phyloP scores from a whole-genome alignment of 2,329 filamentous ascomycete genomes.

The Ilyonectria robusta region DNA sequence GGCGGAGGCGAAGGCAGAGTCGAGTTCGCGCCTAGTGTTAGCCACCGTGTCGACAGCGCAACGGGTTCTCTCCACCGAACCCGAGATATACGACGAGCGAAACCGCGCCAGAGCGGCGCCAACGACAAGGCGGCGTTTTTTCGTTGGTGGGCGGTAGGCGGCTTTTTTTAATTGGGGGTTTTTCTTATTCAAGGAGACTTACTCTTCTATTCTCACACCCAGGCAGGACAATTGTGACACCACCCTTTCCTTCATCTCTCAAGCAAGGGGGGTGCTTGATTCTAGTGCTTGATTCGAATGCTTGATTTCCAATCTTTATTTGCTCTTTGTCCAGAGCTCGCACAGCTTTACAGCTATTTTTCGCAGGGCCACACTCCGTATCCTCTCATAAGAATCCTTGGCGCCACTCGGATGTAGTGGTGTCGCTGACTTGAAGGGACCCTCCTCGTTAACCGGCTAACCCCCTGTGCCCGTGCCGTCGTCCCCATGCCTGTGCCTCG shows the following conservation, averaged over 20 bases:
- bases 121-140: slow-evolving; percentile 21
- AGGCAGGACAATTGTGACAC: background rate
- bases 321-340: slow-evolving; percentile 1
- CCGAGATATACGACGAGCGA: slow-evolving; percentile 46
- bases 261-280: background rate
- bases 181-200: slow-evolving; percentile 1
- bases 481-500: slow-evolving; percentile 7
- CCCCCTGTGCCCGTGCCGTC: background rate
- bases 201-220: background rate
- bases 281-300: background rate
- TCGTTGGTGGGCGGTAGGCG: slow-evolving; percentile 1
- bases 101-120: slow-evolving; percentile 20
- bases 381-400: slow-evolving; percentile 17
- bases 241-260: background rate
- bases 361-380: background rate
- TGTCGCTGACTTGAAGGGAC: slow-evolving; percentile 10
- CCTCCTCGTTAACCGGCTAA: background rate
- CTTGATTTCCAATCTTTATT: background rate
- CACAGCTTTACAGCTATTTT: background rate
- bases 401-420: slow-evolving; percentile 18
- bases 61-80: slow-evolving; percentile 36
- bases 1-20: background rate
- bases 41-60: slow-evolving; percentile 35
- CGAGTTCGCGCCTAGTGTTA: slow-evolving; percentile 25
- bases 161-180: slow-evolving; percentile 9